A percentile compares a stretch with the other conserved stretches of the same genome.
Evolutionary conservation across 352 stramenopile species (phyloP).

Genomic region (Salisapilia sapeloensis): DNA sequence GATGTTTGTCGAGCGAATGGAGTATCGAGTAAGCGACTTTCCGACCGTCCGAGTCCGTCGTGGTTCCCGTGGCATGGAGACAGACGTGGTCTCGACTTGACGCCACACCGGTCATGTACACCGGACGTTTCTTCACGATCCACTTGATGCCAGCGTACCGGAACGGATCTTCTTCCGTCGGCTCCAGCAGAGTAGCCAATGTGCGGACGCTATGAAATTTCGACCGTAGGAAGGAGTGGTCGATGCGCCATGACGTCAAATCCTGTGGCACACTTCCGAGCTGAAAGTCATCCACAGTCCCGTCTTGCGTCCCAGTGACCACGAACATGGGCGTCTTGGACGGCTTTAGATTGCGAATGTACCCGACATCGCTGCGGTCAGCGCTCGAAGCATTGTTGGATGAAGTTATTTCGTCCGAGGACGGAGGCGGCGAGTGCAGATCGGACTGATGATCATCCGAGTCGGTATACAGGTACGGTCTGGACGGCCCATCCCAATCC

Average conservation of each 20-base stretch:
- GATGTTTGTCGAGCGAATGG: too few relatives aligned
- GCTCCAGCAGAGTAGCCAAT: conserved; percentile 13
- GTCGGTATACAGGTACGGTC: too few relatives aligned
- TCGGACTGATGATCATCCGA: not conserved
- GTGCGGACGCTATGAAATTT: conserved; percentile 14
- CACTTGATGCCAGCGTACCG: conserved; percentile 24
- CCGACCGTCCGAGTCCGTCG: conserved; percentile 12
- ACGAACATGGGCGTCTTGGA: conserved; percentile 11
- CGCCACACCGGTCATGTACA: conserved; percentile 12
- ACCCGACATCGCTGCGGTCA: too few relatives aligned
- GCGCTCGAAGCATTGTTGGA: too few relatives aligned
- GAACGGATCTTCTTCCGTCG: conserved; percentile 13
- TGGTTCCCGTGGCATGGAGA: conserved; percentile 12
- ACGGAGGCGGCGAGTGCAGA: not conserved
- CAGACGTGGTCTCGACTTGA: conserved; percentile 19
- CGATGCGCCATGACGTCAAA: conserved; percentile 9
- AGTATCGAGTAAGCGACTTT: conserved; percentile 9
- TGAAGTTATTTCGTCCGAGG: not conserved
- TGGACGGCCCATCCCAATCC: too few relatives aligned
- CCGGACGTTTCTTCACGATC: conserved; percentile 8
- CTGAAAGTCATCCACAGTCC: conserved; percentile 12
- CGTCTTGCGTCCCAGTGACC: conserved; percentile 13
- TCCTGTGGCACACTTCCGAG: conserved; percentile 15
- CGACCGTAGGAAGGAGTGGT: conserved; percentile 16
- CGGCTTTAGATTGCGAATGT: too few relatives aligned